phyloP scores from a whole-genome alignment of 148 eudicot genomes.

The Agrostemma githago region DNA sequence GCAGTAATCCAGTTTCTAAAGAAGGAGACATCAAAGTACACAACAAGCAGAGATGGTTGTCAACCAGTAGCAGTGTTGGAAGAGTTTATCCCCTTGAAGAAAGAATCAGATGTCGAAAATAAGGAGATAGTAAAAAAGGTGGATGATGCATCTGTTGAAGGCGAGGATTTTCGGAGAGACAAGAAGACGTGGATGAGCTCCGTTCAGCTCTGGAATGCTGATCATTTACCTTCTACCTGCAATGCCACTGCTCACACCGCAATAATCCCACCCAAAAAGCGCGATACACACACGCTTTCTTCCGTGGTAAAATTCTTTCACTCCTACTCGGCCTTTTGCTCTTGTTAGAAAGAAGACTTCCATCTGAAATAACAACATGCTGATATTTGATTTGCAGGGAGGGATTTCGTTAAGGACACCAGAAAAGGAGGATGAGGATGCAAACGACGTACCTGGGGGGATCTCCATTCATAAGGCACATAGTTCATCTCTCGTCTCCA shows the following conservation, averaged over 20 bases:
- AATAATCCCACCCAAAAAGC: neutral
- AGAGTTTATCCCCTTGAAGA: conserved; percentile 68
- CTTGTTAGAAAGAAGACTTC: too few species aligned
- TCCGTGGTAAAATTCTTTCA: neutral
- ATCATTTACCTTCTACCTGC: conserved; percentile 10
- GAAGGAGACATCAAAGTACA: conserved; percentile 40
- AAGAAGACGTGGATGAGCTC: conserved; percentile 84
- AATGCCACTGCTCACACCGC: neutral
- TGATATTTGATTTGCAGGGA: conserved; percentile 21
- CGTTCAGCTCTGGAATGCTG: conserved; percentile 69
- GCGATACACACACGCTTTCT: neutral
- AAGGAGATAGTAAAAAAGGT: conserved; percentile 8
- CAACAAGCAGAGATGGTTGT: conserved; percentile 31
- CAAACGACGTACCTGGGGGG: too few species aligned
- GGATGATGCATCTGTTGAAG: neutral
- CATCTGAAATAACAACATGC: too few species aligned
- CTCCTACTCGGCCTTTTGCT: neutral
- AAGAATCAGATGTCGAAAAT: conserved; percentile 29
- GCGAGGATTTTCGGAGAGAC: conserved; percentile 34
- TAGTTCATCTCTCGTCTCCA: conserved; percentile 25
- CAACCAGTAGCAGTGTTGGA: conserved; percentile 61
- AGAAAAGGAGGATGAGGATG: conserved; percentile 27
- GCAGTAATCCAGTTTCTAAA: conserved; percentile 52
- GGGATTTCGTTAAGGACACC: conserved; percentile 20
- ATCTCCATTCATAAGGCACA: neutral